phyloP scores from a whole-genome alignment of 805 yeast species.

The Saturnispora saitoi region DNA sequence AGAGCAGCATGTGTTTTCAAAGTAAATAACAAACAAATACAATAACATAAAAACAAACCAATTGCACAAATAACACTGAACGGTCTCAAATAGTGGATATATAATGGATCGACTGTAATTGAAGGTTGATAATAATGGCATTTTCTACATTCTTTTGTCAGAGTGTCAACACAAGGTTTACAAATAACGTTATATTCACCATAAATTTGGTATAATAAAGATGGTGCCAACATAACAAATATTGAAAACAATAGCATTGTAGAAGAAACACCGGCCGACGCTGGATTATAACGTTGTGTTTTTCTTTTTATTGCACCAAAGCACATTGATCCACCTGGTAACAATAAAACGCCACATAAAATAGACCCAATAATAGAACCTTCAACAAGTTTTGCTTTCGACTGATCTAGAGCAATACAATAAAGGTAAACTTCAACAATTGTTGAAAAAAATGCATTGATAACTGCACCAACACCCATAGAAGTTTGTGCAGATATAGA shows the following conservation, averaged over 20 bases:
- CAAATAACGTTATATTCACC: conserved; percentile 81
- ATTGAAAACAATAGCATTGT: conserved; percentile 90
- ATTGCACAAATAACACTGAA: conserved; percentile 74
- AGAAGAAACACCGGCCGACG: conserved; percentile 94
- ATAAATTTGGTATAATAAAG: conserved; percentile 79
- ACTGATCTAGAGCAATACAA: conserved; percentile 80
- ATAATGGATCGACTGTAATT: conserved; percentile 59
- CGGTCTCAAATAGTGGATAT: conserved; percentile 64
- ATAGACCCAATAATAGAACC: conserved; percentile 94
- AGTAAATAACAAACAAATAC: conserved; percentile 86
- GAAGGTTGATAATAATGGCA: conserved; percentile 78
- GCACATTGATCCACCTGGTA: conserved; percentile 96
- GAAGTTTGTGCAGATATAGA: conserved; percentile 97
- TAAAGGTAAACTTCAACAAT: conserved; percentile 88
- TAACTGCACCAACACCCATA: conserved; percentile 98
- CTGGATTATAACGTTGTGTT: conserved; percentile 91
- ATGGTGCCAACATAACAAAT: conserved; percentile 87
- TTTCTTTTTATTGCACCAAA: conserved; percentile 91
- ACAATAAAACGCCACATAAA: conserved; percentile 78
- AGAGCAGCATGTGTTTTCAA: conserved; percentile 92
- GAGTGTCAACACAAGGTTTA: conserved; percentile 35
- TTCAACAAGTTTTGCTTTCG: conserved; percentile 84
- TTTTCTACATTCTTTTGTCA: conserved; percentile 41
- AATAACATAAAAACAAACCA: conserved; percentile 73
- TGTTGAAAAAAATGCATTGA: conserved; percentile 95